Percentiles rank a stretch among this genome's conserved stretches.
phyloP scores from a whole-genome alignment of 2,329 filamentous ascomycete species.

The Aspergillus tubingensis region DNA sequence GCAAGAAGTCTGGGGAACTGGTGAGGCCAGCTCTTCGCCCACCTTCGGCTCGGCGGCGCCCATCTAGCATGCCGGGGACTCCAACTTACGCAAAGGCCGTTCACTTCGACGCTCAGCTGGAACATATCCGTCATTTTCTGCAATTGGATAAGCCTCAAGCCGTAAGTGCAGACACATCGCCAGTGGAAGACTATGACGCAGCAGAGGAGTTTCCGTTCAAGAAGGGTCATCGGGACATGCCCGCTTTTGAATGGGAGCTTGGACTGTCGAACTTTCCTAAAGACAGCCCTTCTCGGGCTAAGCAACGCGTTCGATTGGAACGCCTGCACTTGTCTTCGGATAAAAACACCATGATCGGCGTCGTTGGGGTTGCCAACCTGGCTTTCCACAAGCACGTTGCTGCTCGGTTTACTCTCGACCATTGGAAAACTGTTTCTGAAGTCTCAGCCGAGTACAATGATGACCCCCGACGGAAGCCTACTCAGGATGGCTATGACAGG shows the following conservation, averaged over 20 bases:
- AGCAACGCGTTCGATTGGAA: constrained; percentile 73
- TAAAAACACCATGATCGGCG: constrained; percentile 82
- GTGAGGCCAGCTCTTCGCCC: constrained; percentile 88
- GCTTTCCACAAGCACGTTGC: constrained; percentile 85
- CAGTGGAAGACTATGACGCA: constrained; percentile 82
- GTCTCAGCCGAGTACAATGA: constrained; percentile 84
- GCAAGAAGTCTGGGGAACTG: constrained; percentile 97
- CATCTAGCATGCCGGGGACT: constrained; percentile 96
- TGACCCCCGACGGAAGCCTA: constrained; percentile 69
- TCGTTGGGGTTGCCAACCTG: constrained; percentile 81
- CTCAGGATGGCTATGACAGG: constrained; percentile 71
- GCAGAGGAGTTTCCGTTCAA: constrained; percentile 88
- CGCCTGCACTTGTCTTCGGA: constrained; percentile 83
- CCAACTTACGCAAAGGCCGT: constrained; percentile 95
- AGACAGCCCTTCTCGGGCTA: constrained; percentile 63
- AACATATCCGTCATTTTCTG: constrained; percentile 93
- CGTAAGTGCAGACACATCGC: constrained; percentile 91
- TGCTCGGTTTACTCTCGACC: constrained; percentile 94
- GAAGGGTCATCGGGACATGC: constrained; percentile 50
- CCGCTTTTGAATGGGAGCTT: constrained; percentile 83
- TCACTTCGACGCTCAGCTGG: constrained; percentile 96
- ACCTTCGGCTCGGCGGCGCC: constrained; percentile 71
- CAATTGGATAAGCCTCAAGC: constrained; percentile 93
- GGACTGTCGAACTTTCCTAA: constrained; percentile 78
- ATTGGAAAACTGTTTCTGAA: constrained; percentile 98